A percentile compares a stretch with the other conserved stretches of the same genome.
Evolutionary conservation across 768 basidiomycete genomes (phyloP).

Genomic region (Suillus paluster): DNA sequence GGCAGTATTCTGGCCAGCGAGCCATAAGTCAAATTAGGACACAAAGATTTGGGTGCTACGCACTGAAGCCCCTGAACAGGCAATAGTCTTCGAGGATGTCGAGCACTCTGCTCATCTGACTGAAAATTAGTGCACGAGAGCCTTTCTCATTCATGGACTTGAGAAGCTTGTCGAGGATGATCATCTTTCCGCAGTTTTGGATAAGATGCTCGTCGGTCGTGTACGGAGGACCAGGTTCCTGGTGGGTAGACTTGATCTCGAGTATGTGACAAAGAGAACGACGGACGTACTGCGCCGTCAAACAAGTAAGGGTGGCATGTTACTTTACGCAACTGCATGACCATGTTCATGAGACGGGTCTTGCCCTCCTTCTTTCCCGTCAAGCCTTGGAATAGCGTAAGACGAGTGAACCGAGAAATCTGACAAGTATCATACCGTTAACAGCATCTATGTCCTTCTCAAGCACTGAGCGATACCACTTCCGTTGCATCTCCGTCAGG

Average conservation of each 20-base stretch:
- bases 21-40: conserved; percentile 10
- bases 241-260: background rate
- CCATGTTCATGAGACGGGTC: conserved; percentile 97
- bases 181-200: conserved; percentile 95
- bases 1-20: conserved; percentile 77
- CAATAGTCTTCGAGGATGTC: conserved; percentile 99
- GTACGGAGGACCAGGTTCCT: conserved; percentile 98
- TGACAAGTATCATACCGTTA: conserved; percentile 61
- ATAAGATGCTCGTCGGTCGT: conserved; percentile 97
- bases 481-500: conserved; percentile 95
- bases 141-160: conserved; percentile 87
- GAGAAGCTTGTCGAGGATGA: conserved; percentile 94
- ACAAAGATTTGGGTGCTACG: conserved; percentile 30
- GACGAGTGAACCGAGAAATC: background rate
- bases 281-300: conserved; percentile 77
- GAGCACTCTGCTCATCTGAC: conserved; percentile 98
- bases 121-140: conserved; percentile 96
- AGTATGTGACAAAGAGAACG: background rate
- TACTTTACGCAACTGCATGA: conserved; percentile 95
- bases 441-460: conserved; percentile 99
- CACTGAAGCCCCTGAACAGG: conserved; percentile 87
- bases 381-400: conserved; percentile 53
- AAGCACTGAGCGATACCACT: conserved; percentile 95
- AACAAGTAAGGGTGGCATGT: conserved; percentile 93
- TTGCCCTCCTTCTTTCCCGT: conserved; percentile 99